phyloP scores from a whole-genome alignment of 371 early-diverging fungal species.

The Mucor mucedo region DNA sequence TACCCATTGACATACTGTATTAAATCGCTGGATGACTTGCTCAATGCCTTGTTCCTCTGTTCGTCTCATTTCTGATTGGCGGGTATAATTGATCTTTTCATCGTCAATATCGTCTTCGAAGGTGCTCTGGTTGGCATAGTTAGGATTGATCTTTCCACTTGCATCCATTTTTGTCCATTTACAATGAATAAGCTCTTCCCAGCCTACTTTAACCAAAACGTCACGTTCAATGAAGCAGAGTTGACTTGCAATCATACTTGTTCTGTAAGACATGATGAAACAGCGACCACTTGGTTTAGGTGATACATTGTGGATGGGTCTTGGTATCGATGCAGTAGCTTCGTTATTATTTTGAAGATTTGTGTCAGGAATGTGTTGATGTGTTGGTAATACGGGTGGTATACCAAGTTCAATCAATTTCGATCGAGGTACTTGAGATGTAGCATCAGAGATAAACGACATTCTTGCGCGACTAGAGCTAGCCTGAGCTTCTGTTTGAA shows the following conservation, averaged over 20 bases:
- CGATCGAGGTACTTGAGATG: constrained; percentile 7
- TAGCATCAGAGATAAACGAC: constrained; percentile 13
- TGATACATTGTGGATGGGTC: background rate
- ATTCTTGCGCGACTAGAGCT: constrained; percentile 19
- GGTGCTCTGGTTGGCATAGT: background rate
- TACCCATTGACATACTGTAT: constrained; percentile 74
- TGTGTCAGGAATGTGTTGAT: background rate
- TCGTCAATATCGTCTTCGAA: constrained; percentile 6
- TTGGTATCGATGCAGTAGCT: constrained; percentile 3
- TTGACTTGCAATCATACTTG: constrained; percentile 64
- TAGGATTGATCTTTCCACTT: constrained; percentile 19
- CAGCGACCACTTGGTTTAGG: constrained; percentile 23
- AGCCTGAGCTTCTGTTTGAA: constrained; percentile 25
- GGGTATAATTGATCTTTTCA: constrained; percentile 29
- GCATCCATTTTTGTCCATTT: constrained; percentile 59
- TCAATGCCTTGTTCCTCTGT: constrained; percentile 50
- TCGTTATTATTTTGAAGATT: background rate
- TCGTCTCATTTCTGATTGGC: constrained; percentile 20
- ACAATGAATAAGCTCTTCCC: constrained; percentile 70
- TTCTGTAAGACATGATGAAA: constrained; percentile 58
- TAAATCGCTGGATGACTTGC: constrained; percentile 69
- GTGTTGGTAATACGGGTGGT: constrained; percentile 1
- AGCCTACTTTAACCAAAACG: constrained; percentile 57
- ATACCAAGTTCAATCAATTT: constrained; percentile 27
- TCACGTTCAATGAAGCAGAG: constrained; percentile 69